Evolutionary conservation across 805 yeast genomes (phyloP).

Genomic region (Candida sanyiensis): DNA sequence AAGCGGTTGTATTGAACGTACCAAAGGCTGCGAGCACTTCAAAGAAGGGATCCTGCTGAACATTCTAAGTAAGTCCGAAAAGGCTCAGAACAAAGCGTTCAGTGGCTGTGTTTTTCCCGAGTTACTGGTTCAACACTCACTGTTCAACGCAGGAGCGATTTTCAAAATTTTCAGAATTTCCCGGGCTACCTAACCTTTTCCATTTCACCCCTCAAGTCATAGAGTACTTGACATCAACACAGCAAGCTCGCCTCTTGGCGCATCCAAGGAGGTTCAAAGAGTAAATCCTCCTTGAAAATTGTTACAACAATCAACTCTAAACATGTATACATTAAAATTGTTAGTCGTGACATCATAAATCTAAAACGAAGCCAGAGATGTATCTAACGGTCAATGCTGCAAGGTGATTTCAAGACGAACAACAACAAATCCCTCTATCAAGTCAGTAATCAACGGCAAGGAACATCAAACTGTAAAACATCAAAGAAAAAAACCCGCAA

Average conservation of each 20-base stretch:
- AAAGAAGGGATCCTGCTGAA: constrained; percentile 7
- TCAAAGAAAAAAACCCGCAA: not conserved
- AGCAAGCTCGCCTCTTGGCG: too few relatives aligned
- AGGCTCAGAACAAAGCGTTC: too few relatives aligned
- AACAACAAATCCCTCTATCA: not conserved
- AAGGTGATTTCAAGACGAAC: too few relatives aligned
- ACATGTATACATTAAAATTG: too few relatives aligned
- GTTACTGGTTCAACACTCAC: not conserved
- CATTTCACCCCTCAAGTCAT: too few relatives aligned
- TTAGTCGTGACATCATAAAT: constrained; percentile 5
- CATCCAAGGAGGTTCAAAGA: too few relatives aligned
- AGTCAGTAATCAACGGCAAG: not conserved
- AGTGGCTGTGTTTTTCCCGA: not conserved
- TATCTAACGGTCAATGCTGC: too few relatives aligned
- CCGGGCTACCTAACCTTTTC: too few relatives aligned
- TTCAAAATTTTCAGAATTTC: not conserved
- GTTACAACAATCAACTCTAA: too few relatives aligned
- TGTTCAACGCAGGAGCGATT: not conserved
- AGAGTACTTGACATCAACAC: too few relatives aligned
- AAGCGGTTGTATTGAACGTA: constrained; percentile 2
- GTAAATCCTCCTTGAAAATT: too few relatives aligned
- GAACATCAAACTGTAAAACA: not conserved
- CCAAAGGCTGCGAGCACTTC: constrained; percentile 6
- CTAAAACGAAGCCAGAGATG: constrained; percentile 1
- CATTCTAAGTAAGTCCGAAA: too few relatives aligned